Conservation (phyloP, 2,329 filamentous ascomycete species). For the Aspergillus transmontanensis region DNA sequence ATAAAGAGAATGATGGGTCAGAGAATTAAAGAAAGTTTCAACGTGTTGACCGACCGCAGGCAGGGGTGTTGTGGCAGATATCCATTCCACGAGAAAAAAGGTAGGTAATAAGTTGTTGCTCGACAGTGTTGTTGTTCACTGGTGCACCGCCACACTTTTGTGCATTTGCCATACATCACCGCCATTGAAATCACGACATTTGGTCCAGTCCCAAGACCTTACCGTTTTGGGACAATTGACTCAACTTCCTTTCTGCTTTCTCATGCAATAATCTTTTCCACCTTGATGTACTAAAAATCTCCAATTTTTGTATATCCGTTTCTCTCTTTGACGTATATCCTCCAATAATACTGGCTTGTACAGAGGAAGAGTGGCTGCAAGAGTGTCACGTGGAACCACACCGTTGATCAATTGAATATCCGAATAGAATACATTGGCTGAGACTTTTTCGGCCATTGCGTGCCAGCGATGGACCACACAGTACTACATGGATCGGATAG, state of each 20-base stretch:
- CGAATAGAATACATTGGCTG: slow-evolving; percentile 21
- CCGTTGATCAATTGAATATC: slow-evolving; percentile 3
- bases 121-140: slow-evolving; percentile 15
- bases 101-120: slow-evolving; percentile 13
- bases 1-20: background rate
- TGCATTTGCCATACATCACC: slow-evolving; percentile 7
- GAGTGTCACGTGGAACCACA: slow-evolving; percentile 6
- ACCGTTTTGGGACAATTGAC: background rate
- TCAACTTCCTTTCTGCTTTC: background rate
- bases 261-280: background rate
- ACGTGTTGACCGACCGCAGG: slow-evolving; percentile 1
- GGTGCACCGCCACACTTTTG: slow-evolving; percentile 28
- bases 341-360: background rate
- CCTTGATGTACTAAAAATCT: background rate
- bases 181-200: slow-evolving; percentile 16
- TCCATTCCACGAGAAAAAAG: slow-evolving; percentile 10
- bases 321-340: background rate
- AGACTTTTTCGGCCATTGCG: slow-evolving; percentile 20
- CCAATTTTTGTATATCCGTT: background rate
- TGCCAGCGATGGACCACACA: slow-evolving; percentile 34
- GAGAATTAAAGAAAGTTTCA: background rate
- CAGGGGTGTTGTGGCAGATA: slow-evolving; percentile 25
- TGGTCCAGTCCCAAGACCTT: slow-evolving; percentile 1
- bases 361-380: background rate
- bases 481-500: slow-evolving; percentile 35